Conservation (phyloP, 2,329 filamentous ascomycete species). For the Sporothrix variecibatus region DNA sequence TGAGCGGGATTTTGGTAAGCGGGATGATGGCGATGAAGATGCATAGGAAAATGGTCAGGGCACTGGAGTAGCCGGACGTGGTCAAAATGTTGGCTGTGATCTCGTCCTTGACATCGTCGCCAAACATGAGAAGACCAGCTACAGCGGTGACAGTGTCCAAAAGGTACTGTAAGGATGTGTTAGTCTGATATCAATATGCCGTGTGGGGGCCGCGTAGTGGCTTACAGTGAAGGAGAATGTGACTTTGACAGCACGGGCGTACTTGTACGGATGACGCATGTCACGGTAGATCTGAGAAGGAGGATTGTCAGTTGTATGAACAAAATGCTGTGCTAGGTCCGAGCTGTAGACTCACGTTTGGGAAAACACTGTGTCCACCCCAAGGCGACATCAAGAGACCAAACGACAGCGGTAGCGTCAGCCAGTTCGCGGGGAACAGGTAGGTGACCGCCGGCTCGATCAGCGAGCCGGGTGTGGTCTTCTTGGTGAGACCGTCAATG, state of each 20-base stretch:
- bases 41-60: conserved; percentile 76
- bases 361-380: conserved; percentile 71
- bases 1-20: conserved; percentile 90
- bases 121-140: conserved; percentile 91
- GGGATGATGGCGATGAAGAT: conserved; percentile 90
- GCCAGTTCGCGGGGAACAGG: conserved; percentile 83
- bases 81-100: conserved; percentile 87
- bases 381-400: conserved; percentile 82
- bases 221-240: conserved; percentile 39
- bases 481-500: conserved; percentile 83
- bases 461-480: conserved; percentile 76
- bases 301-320: not conserved
- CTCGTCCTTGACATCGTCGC: conserved; percentile 81
- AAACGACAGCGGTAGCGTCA: conserved; percentile 82
- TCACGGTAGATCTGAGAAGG: conserved; percentile 59
- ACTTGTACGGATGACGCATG: conserved; percentile 77
- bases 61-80: conserved; percentile 70
- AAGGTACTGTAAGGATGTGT: conserved; percentile 56
- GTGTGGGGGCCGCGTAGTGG: conserved; percentile 14
- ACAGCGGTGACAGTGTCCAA: conserved; percentile 82
- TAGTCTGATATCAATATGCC: not conserved
- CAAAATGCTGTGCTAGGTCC: not conserved
- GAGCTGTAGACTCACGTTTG: conserved; percentile 58
- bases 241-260: conserved; percentile 48
- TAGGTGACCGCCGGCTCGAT: conserved; percentile 77